Base-by-base conservation (phyloP, 345 rosid genomes). In the Pistacia atlantica region DNA sequence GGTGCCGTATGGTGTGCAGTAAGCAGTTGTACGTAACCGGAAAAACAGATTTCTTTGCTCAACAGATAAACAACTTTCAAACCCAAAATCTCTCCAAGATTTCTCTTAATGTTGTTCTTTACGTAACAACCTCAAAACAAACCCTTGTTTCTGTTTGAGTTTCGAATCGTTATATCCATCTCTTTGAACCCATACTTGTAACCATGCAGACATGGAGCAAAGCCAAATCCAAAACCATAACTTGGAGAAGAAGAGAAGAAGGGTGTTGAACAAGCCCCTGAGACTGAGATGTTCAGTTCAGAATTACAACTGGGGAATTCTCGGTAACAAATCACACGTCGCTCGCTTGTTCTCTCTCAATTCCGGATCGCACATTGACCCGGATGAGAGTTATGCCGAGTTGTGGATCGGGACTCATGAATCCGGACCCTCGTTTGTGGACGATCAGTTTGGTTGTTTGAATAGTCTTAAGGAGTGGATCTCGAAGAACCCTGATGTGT, bases 401-500 rank as follows among this genome's bases (percentile, higher is more conserved):
- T 78, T 89, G 46, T 91, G 93, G 95, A 88, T 89, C 82, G 95
- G 90, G 13, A 91, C 93, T 63, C 85, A 86, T 67, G 77, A 49
- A 59, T 86, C 85, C 18, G 89, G 81, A n/a, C 82, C 87, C 0
- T 80, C 87, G 1, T 77, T 71, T 62, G 49, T 81, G 62, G 78
- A 71, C 22, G 63, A 42, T 8, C 46, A 8, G n/a, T 54, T 49
- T n/a, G 58, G 67, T 20, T 3, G 11, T 14, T 12, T 79, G 16
- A 79, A 1, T 42, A 42, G 64, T 57, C 81, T 83, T 76, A 83
- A 86, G 66, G 76, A 75, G 28, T 86, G 89, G 87, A 69, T 81
- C 72, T 56, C 11, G 8, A 61, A 59, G 20, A 83, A 81, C 57
- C 87, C 84, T 8, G 28, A 75, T 73, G 85, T 77, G 54, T 80